phyloP scores from a whole-genome alignment of 352 stramenopile species.

The Pythium volutum region DNA sequence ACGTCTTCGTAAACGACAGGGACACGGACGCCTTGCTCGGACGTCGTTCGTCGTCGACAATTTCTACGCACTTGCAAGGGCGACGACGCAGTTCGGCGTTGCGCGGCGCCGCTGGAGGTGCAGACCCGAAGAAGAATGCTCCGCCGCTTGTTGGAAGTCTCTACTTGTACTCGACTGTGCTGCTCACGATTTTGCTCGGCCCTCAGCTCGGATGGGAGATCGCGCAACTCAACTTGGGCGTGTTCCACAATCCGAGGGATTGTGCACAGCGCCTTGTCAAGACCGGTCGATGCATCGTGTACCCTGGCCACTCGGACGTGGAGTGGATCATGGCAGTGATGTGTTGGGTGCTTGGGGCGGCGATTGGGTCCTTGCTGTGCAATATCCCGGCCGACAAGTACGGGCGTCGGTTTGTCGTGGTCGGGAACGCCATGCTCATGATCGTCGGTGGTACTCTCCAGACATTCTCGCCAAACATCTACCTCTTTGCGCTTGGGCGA shows the following conservation, averaged over 20 bases:
- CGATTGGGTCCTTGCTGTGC: conserved; percentile 31
- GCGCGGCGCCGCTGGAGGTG: neutral
- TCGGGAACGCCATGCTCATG: conserved; percentile 35
- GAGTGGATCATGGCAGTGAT: conserved; percentile 38
- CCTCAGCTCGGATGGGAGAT: conserved; percentile 43
- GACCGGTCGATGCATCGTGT: conserved; percentile 34
- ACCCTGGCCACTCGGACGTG: conserved; percentile 33
- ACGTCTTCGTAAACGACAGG: conserved; percentile 12
- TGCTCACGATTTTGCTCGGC: conserved; percentile 36
- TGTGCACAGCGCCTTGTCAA: conserved; percentile 27
- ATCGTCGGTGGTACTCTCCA: conserved; percentile 34
- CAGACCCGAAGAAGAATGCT: conserved; percentile 13
- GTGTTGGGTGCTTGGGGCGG: conserved; percentile 38
- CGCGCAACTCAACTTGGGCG: conserved; percentile 40
- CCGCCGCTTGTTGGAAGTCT: conserved; percentile 23
- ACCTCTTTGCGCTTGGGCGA: conserved; percentile 36
- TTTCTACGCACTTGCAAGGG: neutral
- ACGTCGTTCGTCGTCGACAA: conserved; percentile 4
- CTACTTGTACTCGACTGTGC: conserved; percentile 34
- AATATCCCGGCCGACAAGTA: conserved; percentile 34
- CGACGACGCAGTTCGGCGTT: conserved; percentile 11
- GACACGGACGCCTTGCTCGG: conserved; percentile 13
- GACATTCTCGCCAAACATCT: conserved; percentile 37
- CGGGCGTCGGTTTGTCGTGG: conserved; percentile 33
- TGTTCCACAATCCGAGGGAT: conserved; percentile 38